Evolutionary conservation across 768 basidiomycete species (phyloP).

Genomic region (Leccinum longicurvipes): DNA sequence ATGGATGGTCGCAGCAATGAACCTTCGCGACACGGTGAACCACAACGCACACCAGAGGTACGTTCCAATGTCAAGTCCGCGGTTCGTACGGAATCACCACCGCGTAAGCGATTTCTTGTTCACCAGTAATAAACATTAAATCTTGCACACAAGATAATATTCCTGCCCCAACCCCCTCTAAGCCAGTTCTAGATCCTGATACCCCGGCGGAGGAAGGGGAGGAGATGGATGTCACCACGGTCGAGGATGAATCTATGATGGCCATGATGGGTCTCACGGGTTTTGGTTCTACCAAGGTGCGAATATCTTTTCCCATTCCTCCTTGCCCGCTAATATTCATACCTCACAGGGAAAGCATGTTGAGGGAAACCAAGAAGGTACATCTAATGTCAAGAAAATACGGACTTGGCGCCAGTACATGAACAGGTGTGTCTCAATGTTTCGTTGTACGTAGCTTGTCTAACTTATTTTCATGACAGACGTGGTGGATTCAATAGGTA

Average conservation of each 20-base stretch:
- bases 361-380: constrained; percentile 77
- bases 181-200: constrained; percentile 41
- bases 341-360: constrained; percentile 68
- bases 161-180: constrained; percentile 12
- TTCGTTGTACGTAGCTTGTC: constrained; percentile 10
- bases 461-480: constrained; percentile 35
- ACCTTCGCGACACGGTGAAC: constrained; percentile 21
- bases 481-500: constrained; percentile 86
- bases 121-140: not conserved
- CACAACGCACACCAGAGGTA: constrained; percentile 17
- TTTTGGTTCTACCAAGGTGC: constrained; percentile 88
- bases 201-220: constrained; percentile 47
- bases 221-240: constrained; percentile 51
- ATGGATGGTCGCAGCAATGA: constrained; percentile 25
- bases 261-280: constrained; percentile 85
- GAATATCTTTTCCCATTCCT: constrained; percentile 2
- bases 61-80: constrained; percentile 11
- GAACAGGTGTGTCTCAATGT: constrained; percentile 62
- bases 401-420: constrained; percentile 98
- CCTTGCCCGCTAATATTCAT: not conserved
- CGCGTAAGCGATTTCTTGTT: constrained; percentile 11
- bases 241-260: constrained; percentile 81
- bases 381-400: constrained; percentile 67
- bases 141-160: constrained; percentile 3
- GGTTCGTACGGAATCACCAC: constrained; percentile 10